Percentiles rank a stretch among this genome's conserved stretches.
Evolutionary conservation across 2,329 filamentous ascomycete genomes (phyloP).

Genomic region (Venturia aucupariae): DNA sequence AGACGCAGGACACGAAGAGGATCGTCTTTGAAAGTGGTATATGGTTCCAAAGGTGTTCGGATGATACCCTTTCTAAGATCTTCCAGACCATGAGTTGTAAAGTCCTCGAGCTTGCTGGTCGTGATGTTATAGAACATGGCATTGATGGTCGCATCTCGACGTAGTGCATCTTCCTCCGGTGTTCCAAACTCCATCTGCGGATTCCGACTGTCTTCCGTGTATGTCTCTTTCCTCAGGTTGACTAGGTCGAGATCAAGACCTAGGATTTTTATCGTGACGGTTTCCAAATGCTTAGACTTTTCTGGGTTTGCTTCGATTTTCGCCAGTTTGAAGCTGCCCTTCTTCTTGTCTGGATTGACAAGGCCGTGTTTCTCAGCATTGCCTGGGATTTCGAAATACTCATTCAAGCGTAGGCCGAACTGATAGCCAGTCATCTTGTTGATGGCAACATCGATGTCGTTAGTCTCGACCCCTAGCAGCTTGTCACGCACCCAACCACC

Average conservation of each 20-base stretch:
- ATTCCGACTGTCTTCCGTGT: constrained; percentile 79
- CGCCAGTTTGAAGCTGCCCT: constrained; percentile 59
- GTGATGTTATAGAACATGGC: constrained; percentile 93
- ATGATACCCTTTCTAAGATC: constrained; percentile 69
- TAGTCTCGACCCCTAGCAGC: constrained; percentile 59
- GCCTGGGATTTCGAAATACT: constrained; percentile 54
- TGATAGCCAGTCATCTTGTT: constrained; percentile 74
- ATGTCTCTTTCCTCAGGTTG: constrained; percentile 86
- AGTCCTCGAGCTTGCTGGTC: constrained; percentile 71
- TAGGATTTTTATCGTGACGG: constrained; percentile 75
- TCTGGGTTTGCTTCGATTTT: constrained; percentile 89
- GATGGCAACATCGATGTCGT: constrained; percentile 81
- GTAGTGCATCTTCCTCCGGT: constrained; percentile 76
- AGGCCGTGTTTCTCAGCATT: constrained; percentile 53
- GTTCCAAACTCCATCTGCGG: constrained; percentile 92
- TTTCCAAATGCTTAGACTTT: constrained; percentile 94
- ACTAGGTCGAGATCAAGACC: constrained; percentile 89
- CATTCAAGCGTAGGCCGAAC: constrained; percentile 60
- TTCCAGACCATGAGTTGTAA: constrained; percentile 61
- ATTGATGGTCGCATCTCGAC: constrained; percentile 89
- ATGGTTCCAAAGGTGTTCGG: constrained; percentile 75
- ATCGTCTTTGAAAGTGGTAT: constrained; percentile 90
- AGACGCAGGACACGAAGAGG: constrained; percentile 78
- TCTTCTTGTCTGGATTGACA: constrained; percentile 41
- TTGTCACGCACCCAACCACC: constrained; percentile 86